Evolutionary conservation across 805 yeast genomes (phyloP).

Genomic region (Clavispora carvajalis): DNA sequence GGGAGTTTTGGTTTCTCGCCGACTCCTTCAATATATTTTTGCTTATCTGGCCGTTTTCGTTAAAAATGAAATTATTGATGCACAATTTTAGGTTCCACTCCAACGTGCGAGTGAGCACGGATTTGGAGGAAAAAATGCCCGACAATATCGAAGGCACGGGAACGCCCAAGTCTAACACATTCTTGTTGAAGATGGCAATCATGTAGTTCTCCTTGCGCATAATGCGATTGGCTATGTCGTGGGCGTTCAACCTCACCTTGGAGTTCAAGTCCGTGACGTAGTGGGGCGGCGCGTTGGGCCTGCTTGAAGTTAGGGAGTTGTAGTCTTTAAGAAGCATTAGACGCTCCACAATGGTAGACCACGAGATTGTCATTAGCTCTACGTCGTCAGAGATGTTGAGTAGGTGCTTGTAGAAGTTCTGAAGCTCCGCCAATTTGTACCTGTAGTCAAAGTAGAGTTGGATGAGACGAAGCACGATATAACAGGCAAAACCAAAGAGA

Average conservation of each 20-base stretch:
- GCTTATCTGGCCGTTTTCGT: conserved; percentile 75
- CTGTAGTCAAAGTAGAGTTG: conserved; percentile 55
- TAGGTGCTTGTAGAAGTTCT: conserved; percentile 68
- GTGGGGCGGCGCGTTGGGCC: conserved; percentile 19
- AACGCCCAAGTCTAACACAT: conserved; percentile 58
- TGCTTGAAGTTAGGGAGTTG: conserved; percentile 59
- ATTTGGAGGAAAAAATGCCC: conserved; percentile 18
- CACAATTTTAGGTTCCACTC: conserved; percentile 95
- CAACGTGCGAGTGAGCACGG: conserved; percentile 70
- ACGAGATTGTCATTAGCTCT: conserved; percentile 87
- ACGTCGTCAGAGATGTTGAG: conserved; percentile 63
- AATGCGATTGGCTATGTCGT: conserved; percentile 89
- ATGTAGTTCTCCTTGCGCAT: conserved; percentile 94
- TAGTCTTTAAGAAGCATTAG: conserved; percentile 72
- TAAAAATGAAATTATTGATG: conserved; percentile 79
- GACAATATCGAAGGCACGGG: conserved; percentile 23
- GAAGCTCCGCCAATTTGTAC: conserved; percentile 65
- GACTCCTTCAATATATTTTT: conserved; percentile 64
- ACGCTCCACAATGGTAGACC: conserved; percentile 81
- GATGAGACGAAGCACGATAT: conserved; percentile 46
- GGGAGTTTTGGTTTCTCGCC: conserved; percentile 59
- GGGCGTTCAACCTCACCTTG: conserved; percentile 78
- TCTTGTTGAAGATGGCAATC: conserved; percentile 82
- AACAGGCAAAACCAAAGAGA: conserved; percentile 54
- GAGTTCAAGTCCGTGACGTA: conserved; percentile 53